phyloP scores from a whole-genome alignment of 1,284 basidiomycete genomes.

The Lentinula novae-zelandiae region DNA sequence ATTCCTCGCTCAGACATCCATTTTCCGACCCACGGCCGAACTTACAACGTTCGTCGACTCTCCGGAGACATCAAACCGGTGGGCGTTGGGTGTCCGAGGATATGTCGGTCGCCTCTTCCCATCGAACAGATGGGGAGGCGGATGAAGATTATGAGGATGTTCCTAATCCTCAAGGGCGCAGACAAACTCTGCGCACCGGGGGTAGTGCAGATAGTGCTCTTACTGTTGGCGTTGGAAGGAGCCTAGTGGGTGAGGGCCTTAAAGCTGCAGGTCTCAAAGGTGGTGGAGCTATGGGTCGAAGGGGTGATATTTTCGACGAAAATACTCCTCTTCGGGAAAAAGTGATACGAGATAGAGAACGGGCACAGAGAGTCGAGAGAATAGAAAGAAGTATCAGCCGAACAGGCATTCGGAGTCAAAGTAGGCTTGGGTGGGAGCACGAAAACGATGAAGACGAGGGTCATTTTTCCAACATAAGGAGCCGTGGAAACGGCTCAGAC shows the following conservation, averaged over 20 bases:
- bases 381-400: conserved; percentile 14
- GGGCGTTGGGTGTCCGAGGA: conserved; percentile 47
- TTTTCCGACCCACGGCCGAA: conserved; percentile 8
- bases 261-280: conserved; percentile 62
- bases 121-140: conserved; percentile 22
- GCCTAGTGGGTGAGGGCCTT: conserved; percentile 64
- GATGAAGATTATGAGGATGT: conserved; percentile 20
- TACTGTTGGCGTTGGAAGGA: conserved; percentile 38
- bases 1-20: background rate
- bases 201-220: conserved; percentile 67
- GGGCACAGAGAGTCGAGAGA: conserved; percentile 19
- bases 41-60: conserved; percentile 23
- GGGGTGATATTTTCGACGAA: conserved; percentile 23
- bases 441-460: conserved; percentile 7
- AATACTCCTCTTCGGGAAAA: conserved; percentile 19
- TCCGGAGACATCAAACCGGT: conserved; percentile 36
- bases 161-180: conserved; percentile 26
- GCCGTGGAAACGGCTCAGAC: background rate
- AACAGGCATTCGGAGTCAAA: conserved; percentile 11
- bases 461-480: background rate
- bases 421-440: conserved; percentile 8
- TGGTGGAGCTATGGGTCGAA: conserved; percentile 5
- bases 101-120: conserved; percentile 21
- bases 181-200: conserved; percentile 45
- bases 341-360: conserved; percentile 23